A percentile compares a stretch with the other conserved stretches of the same genome.
phyloP scores from a whole-genome alignment of 305 asterid species.

The Salvia sclarea region DNA sequence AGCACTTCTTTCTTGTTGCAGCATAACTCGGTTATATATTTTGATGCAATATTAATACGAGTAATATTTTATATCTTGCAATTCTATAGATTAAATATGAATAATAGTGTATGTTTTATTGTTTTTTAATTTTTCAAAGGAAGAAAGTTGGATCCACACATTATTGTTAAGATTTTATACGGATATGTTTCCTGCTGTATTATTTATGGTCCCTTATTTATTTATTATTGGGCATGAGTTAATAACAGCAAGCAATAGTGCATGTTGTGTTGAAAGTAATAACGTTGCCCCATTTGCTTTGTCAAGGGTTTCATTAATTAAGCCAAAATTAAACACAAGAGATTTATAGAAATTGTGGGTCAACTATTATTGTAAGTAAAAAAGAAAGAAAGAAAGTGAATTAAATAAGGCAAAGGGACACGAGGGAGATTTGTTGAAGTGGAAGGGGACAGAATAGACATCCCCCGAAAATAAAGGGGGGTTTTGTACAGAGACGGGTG shows the following conservation, averaged over 20 bases:
- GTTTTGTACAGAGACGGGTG: constrained; percentile 36
- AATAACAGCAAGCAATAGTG: background rate
- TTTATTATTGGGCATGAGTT: background rate
- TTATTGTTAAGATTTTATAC: too few species aligned
- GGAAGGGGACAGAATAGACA: constrained; percentile 84
- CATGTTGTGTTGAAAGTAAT: background rate
- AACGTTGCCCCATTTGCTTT: background rate
- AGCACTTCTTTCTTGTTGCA: constrained; percentile 17
- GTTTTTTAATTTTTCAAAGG: too few species aligned
- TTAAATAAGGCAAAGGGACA: constrained; percentile 53
- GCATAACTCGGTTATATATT: background rate
- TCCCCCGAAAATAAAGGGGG: constrained; percentile 96
- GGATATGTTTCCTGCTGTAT: background rate
- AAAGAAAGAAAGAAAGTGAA: background rate
- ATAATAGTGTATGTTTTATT: too few species aligned
- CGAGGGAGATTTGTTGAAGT: constrained; percentile 70
- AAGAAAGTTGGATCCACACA: too few species aligned
- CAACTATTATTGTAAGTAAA: background rate
- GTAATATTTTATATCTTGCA: background rate
- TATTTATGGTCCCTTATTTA: background rate
- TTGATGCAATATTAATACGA: background rate
- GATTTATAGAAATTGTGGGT: background rate
- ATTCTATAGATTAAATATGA: background rate
- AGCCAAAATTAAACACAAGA: background rate
- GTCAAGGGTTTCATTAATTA: too few species aligned